A percentile compares a stretch with the other conserved stretches of the same genome.
phyloP scores from a whole-genome alignment of 352 stramenopile genomes.

The Pythium periplocum region DNA sequence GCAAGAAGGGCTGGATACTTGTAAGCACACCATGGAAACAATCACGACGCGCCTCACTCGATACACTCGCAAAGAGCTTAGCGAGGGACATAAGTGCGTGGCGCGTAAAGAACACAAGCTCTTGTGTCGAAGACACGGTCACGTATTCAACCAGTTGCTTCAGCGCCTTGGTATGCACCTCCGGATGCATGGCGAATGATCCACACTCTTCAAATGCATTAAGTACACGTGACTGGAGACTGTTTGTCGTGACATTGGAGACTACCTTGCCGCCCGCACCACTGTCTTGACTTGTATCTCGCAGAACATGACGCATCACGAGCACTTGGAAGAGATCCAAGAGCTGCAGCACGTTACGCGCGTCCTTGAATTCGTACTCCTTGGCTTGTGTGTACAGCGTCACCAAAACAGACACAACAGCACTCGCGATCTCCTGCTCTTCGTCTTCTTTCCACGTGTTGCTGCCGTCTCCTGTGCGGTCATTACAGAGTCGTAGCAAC shows the following conservation, averaged over 20 bases:
- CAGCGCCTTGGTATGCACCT: conserved; percentile 61
- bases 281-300: conserved; percentile 2
- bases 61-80: conserved; percentile 72
- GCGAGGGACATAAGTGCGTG: conserved; percentile 69
- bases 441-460: conserved; percentile 58
- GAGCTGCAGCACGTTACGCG: conserved; percentile 52
- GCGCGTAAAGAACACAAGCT: conserved; percentile 75
- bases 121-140: conserved; percentile 25
- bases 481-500: conserved; percentile 40
- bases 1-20: conserved; percentile 65
- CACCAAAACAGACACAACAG: conserved; percentile 67
- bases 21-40: conserved; percentile 58
- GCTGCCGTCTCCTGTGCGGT: conserved; percentile 9
- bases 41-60: conserved; percentile 36
- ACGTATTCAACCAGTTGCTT: conserved; percentile 71
- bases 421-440: conserved; percentile 74
- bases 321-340: conserved; percentile 59
- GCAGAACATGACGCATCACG: conserved; percentile 66
- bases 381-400: conserved; percentile 74
- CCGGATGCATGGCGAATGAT: conserved; percentile 54
- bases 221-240: conserved; percentile 72
- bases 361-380: conserved; percentile 68
- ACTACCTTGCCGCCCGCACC: conserved; percentile 20
- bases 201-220: conserved; percentile 82
- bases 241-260: conserved; percentile 73